Evolutionary conservation across 257 asterid genomes (phyloP).

Genomic region (Plantago major): DNA sequence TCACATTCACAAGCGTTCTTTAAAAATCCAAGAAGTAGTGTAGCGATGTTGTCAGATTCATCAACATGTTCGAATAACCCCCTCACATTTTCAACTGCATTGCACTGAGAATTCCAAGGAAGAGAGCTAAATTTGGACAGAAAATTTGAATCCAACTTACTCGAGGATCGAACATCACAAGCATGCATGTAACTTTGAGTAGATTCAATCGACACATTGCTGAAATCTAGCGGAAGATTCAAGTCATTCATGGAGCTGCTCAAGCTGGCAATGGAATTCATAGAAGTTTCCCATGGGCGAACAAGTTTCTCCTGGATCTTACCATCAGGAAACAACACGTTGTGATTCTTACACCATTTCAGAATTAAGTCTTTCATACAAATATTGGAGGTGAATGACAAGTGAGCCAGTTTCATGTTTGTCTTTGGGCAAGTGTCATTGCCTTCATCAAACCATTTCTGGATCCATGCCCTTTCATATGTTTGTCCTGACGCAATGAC

Average conservation of each 20-base stretch:
- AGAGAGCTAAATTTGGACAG: conserved; percentile 41
- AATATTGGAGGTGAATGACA: conserved; percentile 54
- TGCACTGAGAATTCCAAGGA: conserved; percentile 67
- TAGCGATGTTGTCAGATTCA: conserved; percentile 32
- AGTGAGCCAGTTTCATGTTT: conserved; percentile 33
- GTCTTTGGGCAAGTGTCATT: conserved; percentile 69
- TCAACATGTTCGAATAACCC: conserved; percentile 29
- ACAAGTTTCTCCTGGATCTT: conserved; percentile 22
- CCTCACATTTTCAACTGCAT: conserved; percentile 40
- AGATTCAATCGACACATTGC: conserved; percentile 49
- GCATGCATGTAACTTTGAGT: conserved; percentile 30
- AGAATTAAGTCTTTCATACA: conserved; percentile 52
- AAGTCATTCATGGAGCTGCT: conserved; percentile 59
- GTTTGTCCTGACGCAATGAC: conserved; percentile 81
- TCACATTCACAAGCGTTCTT: conserved; percentile 45
- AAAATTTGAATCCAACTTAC: conserved; percentile 31
- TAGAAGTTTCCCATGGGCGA: conserved; percentile 48
- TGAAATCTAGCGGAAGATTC: conserved; percentile 53
- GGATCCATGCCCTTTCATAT: conserved; percentile 77
- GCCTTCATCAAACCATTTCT: conserved; percentile 87
- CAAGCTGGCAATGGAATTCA: conserved; percentile 63
- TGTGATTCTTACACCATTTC: conserved; percentile 51
- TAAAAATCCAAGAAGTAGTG: conserved; percentile 44
- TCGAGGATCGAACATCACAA: conserved; percentile 14
- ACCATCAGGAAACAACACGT: conserved; percentile 45